A percentile compares a stretch with the other conserved stretches of the same genome.
Conservation (phyloP, 2,329 filamentous ascomycete species). For the Bipolaris victoriae region DNA sequence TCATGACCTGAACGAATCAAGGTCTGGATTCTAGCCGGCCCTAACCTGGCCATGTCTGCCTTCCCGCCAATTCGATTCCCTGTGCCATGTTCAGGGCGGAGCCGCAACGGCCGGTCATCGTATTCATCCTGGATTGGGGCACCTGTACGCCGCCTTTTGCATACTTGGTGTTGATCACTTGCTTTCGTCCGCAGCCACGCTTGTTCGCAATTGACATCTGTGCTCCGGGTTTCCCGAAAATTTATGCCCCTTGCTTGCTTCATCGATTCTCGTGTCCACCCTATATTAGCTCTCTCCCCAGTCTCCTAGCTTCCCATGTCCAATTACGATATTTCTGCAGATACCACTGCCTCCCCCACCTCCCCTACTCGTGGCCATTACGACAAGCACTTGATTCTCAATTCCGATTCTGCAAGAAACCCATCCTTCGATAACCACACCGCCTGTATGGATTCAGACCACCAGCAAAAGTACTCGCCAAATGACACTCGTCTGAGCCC, state of each 20-base stretch:
- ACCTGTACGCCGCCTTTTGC: constrained; percentile 22
- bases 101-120: constrained; percentile 32
- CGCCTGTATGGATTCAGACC: constrained; percentile 24
- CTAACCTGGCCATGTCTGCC: constrained; percentile 20
- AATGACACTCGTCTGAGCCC: constrained; percentile 30
- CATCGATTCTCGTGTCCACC: constrained; percentile 4
- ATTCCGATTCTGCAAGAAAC: constrained; percentile 8
- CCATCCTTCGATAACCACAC: constrained; percentile 19
- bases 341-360: not conserved
- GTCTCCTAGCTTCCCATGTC: constrained; percentile 14
- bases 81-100: constrained; percentile 26
- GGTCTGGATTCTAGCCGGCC: constrained; percentile 6
- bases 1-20: constrained; percentile 14
- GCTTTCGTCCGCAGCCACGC: constrained; percentile 33
- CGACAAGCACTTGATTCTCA: constrained; percentile 13
- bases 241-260: constrained; percentile 14
- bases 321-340: constrained; percentile 16
- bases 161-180: constrained; percentile 26
- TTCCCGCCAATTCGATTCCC: constrained; percentile 22
- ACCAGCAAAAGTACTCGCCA: constrained; percentile 16
- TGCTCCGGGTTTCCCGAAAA: constrained; percentile 23
- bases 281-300: constrained; percentile 15
- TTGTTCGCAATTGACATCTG: constrained; percentile 18
- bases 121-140: constrained; percentile 13
- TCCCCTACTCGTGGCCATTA: not conserved